A percentile compares a stretch with the other conserved stretches of the same genome.
These are phyloP conservation scores for Rhodosporidiobolus sp. DNA, from an alignment of 768 basidiomycete species.

Conservation along the genomic window DNA sequence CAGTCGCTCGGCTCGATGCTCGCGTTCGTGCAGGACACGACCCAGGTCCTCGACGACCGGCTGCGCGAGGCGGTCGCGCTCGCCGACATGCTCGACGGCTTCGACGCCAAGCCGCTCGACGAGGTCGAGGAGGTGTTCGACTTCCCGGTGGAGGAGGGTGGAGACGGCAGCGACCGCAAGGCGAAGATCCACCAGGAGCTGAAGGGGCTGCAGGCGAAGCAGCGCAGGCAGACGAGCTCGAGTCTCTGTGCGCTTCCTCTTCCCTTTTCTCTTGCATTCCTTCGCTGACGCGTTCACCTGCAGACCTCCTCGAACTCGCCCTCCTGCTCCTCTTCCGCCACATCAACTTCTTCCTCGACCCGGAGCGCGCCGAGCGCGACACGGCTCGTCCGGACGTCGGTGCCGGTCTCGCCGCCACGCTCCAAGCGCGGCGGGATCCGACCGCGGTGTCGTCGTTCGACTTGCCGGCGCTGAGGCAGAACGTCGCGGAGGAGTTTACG, in stretches of 20 bases:
- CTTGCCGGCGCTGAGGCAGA: slow-evolving; percentile 26
- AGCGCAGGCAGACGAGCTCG: slow-evolving; percentile 54
- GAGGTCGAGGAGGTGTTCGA: slow-evolving; percentile 69
- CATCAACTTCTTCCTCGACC: slow-evolving; percentile 59
- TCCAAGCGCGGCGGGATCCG: slow-evolving; percentile 21
- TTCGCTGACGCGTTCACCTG: not conserved
- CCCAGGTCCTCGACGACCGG: slow-evolving; percentile 24
- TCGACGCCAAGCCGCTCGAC: slow-evolving; percentile 66
- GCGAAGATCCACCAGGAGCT: slow-evolving; percentile 61
- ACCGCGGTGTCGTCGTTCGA: slow-evolving; percentile 21
- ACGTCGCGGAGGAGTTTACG: slow-evolving; percentile 59
- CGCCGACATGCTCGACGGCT: slow-evolving; percentile 67
- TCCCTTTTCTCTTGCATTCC: not conserved
- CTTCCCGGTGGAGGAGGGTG: slow-evolving; percentile 42
- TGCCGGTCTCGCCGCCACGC: slow-evolving; percentile 32
- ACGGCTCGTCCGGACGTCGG: slow-evolving; percentile 46
- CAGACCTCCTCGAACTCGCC: slow-evolving; percentile 62
- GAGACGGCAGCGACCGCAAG: slow-evolving; percentile 50
- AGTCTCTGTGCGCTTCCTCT: slow-evolving; percentile 56
- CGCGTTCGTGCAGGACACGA: slow-evolving; percentile 56
- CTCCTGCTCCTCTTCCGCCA: slow-evolving; percentile 79
- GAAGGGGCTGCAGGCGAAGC: slow-evolving; percentile 57
- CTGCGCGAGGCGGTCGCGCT: slow-evolving; percentile 58
- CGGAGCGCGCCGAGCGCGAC: slow-evolving; percentile 48
- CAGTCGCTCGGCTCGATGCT: slow-evolving; percentile 56